Percentiles rank a stretch among this genome's conserved stretches.
These are phyloP conservation scores for Trypanosoma melophagium DNA, from an alignment of 208 protist genomes.

Conservation along the genomic window DNA sequence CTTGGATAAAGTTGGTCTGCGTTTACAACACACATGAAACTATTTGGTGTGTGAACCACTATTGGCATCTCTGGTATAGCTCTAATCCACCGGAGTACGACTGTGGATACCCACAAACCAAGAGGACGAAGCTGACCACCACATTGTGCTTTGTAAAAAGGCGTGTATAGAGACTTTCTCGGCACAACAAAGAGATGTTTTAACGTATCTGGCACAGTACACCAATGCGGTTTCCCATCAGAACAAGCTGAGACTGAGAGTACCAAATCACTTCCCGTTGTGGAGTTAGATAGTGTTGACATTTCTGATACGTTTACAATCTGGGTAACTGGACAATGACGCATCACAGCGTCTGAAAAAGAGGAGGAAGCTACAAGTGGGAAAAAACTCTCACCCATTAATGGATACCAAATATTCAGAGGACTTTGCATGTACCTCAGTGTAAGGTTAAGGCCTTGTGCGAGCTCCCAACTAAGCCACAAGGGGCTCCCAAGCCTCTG, in stretches of 20 bases:
- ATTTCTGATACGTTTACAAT: background rate
- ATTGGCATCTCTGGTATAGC: background rate
- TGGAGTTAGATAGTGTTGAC: background rate
- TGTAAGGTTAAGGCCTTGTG: conserved; percentile 13
- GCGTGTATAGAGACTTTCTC: background rate
- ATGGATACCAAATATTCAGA: conserved; percentile 21
- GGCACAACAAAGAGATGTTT: conserved; percentile 14
- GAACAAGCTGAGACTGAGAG: conserved; percentile 14
- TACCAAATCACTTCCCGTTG: conserved; percentile 1
- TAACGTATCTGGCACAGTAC: background rate
- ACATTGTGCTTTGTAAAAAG: background rate
- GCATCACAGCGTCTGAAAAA: background rate
- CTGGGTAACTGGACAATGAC: conserved; percentile 6
- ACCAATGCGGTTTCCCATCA: conserved; percentile 21
- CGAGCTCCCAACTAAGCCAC: conserved; percentile 22
- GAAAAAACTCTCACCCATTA: conserved; percentile 23
- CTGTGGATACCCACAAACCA: conserved; percentile 19
- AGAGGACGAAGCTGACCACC: background rate
- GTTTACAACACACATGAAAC: conserved; percentile 20
- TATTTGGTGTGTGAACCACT: conserved; percentile 11
- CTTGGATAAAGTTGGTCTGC: conserved; percentile 26
- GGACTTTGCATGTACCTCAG: conserved; percentile 27
- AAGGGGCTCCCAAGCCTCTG: conserved; percentile 22
- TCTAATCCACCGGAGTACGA: background rate
- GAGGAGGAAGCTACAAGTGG: background rate